phyloP scores from a whole-genome alignment of 495 filamentous ascomycete species.

The Cladorrhinum samala region DNA sequence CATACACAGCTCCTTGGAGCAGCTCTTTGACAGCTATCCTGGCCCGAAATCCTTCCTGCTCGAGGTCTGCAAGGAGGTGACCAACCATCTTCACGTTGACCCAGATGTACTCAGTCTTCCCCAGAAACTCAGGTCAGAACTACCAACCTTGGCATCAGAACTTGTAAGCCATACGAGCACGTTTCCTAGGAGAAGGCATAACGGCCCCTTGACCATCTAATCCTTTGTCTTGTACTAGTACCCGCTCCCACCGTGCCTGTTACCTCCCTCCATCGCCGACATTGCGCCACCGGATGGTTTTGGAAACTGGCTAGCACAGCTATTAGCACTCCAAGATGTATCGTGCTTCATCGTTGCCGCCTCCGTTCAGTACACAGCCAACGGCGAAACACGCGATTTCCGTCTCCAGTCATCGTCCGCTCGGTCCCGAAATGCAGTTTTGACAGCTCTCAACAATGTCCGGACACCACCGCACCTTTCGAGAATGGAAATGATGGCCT shows the following conservation, averaged over 20 bases:
- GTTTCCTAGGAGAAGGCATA: too few species aligned
- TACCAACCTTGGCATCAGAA: constrained; percentile 29
- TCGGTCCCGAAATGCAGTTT: constrained; percentile 31
- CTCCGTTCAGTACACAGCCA: constrained; percentile 31
- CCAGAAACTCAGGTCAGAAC: constrained; percentile 19
- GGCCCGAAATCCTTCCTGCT: constrained; percentile 29
- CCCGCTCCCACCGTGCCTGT: constrained; percentile 12
- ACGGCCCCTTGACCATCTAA: not conserved
- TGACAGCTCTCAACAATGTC: constrained; percentile 25
- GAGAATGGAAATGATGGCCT: constrained; percentile 20
- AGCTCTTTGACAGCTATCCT: constrained; percentile 31
- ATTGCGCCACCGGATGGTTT: constrained; percentile 19
- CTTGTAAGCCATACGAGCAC: constrained; percentile 16
- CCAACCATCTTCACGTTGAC: constrained; percentile 23
- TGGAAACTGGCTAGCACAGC: constrained; percentile 26
- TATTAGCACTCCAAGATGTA: constrained; percentile 31
- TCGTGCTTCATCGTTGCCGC: constrained; percentile 31
- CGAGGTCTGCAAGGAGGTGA: constrained; percentile 29
- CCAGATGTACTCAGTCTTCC: constrained; percentile 28
- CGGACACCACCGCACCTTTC: constrained; percentile 24
- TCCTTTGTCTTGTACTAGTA: constrained; percentile 5
- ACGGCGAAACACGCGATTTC: constrained; percentile 27
- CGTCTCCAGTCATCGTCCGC: constrained; percentile 27
- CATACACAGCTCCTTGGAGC: constrained; percentile 28
- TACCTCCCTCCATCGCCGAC: constrained; percentile 19